These are phyloP conservation scores for Arthrobotrys entomopaga DNA, from an alignment of 2,329 filamentous ascomycete genomes.

Conservation along the genomic window DNA sequence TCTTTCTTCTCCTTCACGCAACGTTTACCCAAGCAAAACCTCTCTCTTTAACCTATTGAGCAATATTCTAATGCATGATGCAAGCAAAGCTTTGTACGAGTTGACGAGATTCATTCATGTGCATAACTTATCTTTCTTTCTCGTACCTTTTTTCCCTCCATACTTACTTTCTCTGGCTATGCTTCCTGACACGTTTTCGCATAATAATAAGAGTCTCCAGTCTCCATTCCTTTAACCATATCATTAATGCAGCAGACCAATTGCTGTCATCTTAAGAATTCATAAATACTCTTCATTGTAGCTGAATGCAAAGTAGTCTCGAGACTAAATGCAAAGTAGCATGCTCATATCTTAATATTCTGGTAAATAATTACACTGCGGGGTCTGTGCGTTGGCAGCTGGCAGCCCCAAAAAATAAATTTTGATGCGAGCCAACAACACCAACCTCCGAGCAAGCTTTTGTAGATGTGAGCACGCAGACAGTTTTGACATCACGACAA, in stretches of 20 bases:
- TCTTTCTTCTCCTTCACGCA: constrained; percentile 26
- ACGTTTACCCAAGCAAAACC: constrained; percentile 22
- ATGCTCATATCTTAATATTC: too few species aligned
- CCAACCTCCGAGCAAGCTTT: constrained; percentile 29
- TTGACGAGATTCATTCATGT: constrained; percentile 55
- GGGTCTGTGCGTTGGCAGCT: constrained; percentile 54
- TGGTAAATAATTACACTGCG: constrained; percentile 22
- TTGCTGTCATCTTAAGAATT: not conserved
- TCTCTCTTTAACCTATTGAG: constrained; percentile 25
- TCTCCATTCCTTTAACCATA: constrained; percentile 25
- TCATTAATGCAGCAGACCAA: constrained; percentile 20
- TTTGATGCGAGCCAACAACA: constrained; percentile 42
- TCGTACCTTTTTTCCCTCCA: not conserved
- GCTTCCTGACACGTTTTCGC: constrained; percentile 8
- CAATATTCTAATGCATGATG: constrained; percentile 53
- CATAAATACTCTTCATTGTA: constrained; percentile 18
- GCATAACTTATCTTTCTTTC: constrained; percentile 41
- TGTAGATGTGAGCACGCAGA: not conserved
- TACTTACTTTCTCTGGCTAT: constrained; percentile 26
- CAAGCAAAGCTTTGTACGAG: constrained; percentile 55
- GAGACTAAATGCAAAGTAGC: constrained; percentile 23
- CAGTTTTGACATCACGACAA: constrained; percentile 15
- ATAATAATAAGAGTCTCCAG: constrained; percentile 34
- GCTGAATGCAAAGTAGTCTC: constrained; percentile 20
- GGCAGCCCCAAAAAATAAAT: constrained; percentile 37